phyloP scores from a whole-genome alignment of 176 grass and related monocot species.

The Rhipidocladum racemiflorum region DNA sequence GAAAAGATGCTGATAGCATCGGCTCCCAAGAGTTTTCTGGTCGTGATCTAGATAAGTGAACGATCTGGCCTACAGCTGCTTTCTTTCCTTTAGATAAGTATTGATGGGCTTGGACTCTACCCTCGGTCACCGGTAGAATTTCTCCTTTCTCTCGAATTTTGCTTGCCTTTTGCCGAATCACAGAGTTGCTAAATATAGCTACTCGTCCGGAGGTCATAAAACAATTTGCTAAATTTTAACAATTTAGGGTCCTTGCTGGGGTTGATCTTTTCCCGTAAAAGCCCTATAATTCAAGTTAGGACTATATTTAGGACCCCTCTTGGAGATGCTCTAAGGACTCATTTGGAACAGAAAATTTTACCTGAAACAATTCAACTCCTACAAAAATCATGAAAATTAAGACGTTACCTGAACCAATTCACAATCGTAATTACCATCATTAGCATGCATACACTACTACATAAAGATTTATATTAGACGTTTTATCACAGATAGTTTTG shows the following conservation, averaged over 20 bases:
- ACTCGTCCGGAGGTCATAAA: too few species aligned
- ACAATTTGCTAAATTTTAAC: too few species aligned
- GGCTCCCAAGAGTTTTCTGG: conserved; percentile 6
- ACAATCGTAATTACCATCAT: neutral
- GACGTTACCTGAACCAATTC: neutral
- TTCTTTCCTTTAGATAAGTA: conserved; percentile 23
- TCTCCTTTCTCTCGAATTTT: neutral
- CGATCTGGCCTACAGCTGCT: conserved; percentile 22
- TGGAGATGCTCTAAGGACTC: neutral
- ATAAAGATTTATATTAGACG: too few species aligned
- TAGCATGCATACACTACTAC: neutral
- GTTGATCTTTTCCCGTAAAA: too few species aligned
- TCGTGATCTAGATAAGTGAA: conserved; percentile 17
- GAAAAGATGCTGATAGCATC: conserved; percentile 40
- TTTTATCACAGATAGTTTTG: too few species aligned
- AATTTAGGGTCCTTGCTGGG: too few species aligned
- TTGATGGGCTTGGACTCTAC: conserved; percentile 25
- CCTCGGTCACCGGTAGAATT: neutral
- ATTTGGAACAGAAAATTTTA: neutral
- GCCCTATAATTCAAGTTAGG: too few species aligned
- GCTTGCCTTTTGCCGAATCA: neutral
- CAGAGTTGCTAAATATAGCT: too few species aligned
- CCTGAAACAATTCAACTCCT: neutral
- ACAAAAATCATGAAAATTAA: neutral
- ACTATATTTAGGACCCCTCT: too few species aligned